Conservation (phyloP, 305 asterid species). For the Rubia balearica region DNA sequence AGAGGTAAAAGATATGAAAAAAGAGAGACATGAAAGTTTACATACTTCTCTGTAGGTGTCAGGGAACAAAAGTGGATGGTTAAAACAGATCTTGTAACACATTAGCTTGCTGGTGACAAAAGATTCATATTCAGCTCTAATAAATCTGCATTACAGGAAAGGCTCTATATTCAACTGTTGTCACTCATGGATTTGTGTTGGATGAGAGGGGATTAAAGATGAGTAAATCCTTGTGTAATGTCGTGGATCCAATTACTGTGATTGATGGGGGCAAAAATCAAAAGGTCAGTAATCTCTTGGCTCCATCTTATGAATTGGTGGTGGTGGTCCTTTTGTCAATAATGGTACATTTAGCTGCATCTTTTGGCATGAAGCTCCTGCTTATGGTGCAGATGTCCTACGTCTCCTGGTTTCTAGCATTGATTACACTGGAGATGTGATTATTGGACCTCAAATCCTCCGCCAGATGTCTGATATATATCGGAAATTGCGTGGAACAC, state of each 20-base stretch:
- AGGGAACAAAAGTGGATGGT: too few species aligned
- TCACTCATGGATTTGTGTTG: constrained; percentile 94
- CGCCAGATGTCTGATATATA: constrained; percentile 96
- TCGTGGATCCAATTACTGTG: constrained; percentile 79
- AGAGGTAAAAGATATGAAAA: constrained; percentile 46
- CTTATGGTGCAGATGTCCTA: constrained; percentile 93
- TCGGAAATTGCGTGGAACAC: constrained; percentile 92
- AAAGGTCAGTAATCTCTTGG: constrained; percentile 40
- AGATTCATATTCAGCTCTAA: not conserved
- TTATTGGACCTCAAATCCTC: constrained; percentile 79
- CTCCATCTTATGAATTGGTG: not conserved
- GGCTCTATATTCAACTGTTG: constrained; percentile 82
- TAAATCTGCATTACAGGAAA: constrained; percentile 46
- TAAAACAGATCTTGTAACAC: not conserved
- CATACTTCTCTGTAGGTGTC: not conserved
- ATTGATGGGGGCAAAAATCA: constrained; percentile 89
- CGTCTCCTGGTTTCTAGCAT: constrained; percentile 98
- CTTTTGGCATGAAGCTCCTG: constrained; percentile 50
- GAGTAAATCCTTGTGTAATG: constrained; percentile 97
- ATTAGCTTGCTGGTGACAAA: not conserved
- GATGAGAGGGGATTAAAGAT: constrained; percentile 94
- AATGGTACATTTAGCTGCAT: constrained; percentile 21
- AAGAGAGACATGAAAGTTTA: not conserved
- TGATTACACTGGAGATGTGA: constrained; percentile 84
- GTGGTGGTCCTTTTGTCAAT: constrained; percentile 10